phyloP scores from a whole-genome alignment of 768 basidiomycete species.

The Rhodosporidiobolus sp. region DNA sequence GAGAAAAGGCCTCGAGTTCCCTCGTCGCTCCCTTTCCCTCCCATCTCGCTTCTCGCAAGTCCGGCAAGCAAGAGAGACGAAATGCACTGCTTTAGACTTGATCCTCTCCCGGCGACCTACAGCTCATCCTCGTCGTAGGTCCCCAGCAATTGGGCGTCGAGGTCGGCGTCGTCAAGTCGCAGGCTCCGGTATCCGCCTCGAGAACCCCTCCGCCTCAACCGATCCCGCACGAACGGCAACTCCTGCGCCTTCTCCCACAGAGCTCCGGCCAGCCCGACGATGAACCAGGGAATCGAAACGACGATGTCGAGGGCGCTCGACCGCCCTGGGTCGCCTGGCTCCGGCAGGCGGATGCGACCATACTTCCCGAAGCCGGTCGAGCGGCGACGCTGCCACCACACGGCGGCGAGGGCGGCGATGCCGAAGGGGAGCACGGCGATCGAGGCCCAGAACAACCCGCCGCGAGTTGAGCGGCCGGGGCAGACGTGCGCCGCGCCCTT shows the following conservation, averaged over 20 bases:
- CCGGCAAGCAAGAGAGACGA: too few relatives aligned
- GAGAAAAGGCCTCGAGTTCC: too few relatives aligned
- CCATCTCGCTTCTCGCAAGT: too few relatives aligned
- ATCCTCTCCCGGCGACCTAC: too few relatives aligned
- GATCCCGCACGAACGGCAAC: conserved; percentile 46
- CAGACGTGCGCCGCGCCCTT: conserved; percentile 70
- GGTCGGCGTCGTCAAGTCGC: conserved; percentile 45
- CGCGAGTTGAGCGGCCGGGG: conserved; percentile 60
- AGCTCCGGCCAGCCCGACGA: conserved; percentile 22
- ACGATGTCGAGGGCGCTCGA: conserved; percentile 27
- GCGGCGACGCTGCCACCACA: conserved; percentile 71
- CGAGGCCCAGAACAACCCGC: conserved; percentile 78
- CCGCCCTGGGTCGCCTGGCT: conserved; percentile 33
- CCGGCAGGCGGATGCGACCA: conserved; percentile 42
- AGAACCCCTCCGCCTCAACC: conserved; percentile 38
- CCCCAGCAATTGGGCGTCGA: conserved; percentile 44
- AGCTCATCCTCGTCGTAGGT: too few relatives aligned
- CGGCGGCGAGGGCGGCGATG: conserved; percentile 70
- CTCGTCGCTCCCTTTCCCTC: too few relatives aligned
- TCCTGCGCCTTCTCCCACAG: conserved; percentile 45
- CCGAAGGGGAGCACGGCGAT: conserved; percentile 71
- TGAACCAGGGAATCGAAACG: conserved; percentile 33
- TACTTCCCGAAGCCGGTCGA: conserved; percentile 62
- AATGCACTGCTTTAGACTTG: too few relatives aligned
- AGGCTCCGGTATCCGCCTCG: conserved; percentile 46